Evolutionary conservation across 2,329 filamentous ascomycete genomes (phyloP).

Genomic region (Trichothecium roseum): DNA sequence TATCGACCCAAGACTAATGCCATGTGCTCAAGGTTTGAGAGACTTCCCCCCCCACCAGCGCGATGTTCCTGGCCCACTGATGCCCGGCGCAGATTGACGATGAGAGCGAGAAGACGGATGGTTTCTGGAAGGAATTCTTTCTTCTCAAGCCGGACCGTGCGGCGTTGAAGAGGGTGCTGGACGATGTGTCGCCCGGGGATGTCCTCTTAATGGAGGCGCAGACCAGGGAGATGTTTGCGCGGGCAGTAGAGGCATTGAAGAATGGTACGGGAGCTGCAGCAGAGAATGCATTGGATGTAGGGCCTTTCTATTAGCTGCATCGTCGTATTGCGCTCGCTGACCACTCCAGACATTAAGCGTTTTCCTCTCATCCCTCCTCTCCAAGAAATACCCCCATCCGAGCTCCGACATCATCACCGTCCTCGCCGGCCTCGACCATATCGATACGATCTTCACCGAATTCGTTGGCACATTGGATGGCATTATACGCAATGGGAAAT

Average conservation of each 20-base stretch:
- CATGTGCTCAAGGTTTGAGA: constrained; percentile 11
- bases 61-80: constrained; percentile 12
- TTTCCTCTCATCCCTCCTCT: constrained; percentile 72
- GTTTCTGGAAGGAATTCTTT: constrained; percentile 96
- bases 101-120: constrained; percentile 63
- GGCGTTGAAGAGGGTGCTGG: constrained; percentile 58
- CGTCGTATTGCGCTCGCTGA: no score
- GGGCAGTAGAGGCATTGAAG: constrained; percentile 61
- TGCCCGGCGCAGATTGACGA: constrained; percentile 46
- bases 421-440: constrained; percentile 77
- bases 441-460: constrained; percentile 78
- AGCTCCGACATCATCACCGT: constrained; percentile 91
- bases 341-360: constrained; percentile 67
- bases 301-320: constrained; percentile 14
- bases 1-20: neutral
- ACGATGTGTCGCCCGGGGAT: constrained; percentile 61
- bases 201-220: constrained; percentile 68
- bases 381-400: constrained; percentile 88
- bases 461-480: constrained; percentile 75
- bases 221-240: constrained; percentile 67
- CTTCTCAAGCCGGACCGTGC: constrained; percentile 69
- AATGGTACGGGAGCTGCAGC: constrained; percentile 50
- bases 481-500: constrained; percentile 69
- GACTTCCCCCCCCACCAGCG: constrained; percentile 5
- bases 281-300: constrained; percentile 77